Evolutionary conservation across 352 stramenopile genomes (phyloP), one percentile per base, ranked within the genome.

Genomic region (Phytophthora meadii): DNA sequence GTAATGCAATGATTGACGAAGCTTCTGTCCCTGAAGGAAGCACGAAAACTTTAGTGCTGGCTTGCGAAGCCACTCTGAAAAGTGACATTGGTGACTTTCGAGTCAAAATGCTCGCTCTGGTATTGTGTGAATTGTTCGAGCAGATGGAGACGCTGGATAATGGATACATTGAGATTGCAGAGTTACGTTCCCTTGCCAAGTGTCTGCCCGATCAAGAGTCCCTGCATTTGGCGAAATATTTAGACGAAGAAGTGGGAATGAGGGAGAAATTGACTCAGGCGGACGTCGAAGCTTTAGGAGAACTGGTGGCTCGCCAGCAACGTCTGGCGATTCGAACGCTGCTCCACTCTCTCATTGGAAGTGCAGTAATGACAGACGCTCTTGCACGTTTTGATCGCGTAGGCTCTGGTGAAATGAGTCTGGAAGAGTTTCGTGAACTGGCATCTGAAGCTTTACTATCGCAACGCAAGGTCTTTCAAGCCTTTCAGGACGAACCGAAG

Each of bases 61-160:
- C 5, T 7, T 6, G 63, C 28, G 25, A 8, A 8, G 14, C 30
- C 3, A 37, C 11, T 4, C 32, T 76, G 0, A 34, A 17, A 9
- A 14, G n/a, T 10, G 47, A 69, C 9, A 68, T 76, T 14, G 62
- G 68, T 19, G 55, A 56, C 6, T 76, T 77, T 45, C 79, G 82
- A 15, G 39, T 57, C 0, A 87, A 90, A 50, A 50, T 44, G 0
- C 60, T 84, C 11, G 56, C 62, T 1, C 54, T 88, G 30, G 47
- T 81, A 15, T 52, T 92, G 2, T 93, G 82, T 24, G 79, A 86
- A 27, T 54, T 93, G 34, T 90, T 93, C 41, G 84, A 93, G 47
- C 66, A 73, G n/a, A 86, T 90, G 77, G 84, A 93, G 54, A 61
- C 74, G 0, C 50, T 72, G 4, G 84, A 90, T 40, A 84, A 76